phyloP scores from a whole-genome alignment of 2,329 filamentous ascomycete species.

The Proliferodiscus dingleyae region DNA sequence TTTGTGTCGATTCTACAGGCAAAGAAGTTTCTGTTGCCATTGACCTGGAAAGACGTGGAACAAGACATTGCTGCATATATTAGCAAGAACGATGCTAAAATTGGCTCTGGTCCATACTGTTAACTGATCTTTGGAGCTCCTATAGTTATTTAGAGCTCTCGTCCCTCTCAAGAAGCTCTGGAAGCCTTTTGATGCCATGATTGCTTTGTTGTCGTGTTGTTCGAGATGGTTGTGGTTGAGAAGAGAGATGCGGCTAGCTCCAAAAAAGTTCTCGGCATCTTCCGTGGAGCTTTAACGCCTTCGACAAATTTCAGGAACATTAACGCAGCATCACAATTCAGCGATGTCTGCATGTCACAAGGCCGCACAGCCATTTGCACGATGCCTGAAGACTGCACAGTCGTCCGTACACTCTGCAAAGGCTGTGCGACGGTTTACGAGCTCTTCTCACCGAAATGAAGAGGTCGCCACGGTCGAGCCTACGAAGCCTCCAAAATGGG shows the following conservation, averaged over 20 bases:
- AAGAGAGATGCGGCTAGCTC: too few relatives aligned
- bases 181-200: constrained; percentile 31
- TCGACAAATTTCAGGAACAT: constrained; percentile 24
- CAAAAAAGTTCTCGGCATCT: constrained; percentile 25
- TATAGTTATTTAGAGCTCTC: constrained; percentile 21
- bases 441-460: constrained; percentile 34
- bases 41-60: constrained; percentile 36
- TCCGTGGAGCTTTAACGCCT: constrained; percentile 9
- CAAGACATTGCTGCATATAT: constrained; percentile 40
- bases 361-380: constrained; percentile 51
- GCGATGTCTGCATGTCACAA: constrained; percentile 57
- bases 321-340: constrained; percentile 17
- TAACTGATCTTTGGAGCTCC: constrained; percentile 33
- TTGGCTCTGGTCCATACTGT: constrained; percentile 30
- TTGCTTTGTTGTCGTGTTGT: constrained; percentile 11
- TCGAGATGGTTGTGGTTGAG: constrained; percentile 13
- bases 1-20: constrained; percentile 18
- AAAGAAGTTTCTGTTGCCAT: constrained; percentile 44
- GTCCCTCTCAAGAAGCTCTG: constrained; percentile 28
- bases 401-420: constrained; percentile 22
- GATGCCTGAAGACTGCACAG: constrained; percentile 44
- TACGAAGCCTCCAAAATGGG: constrained; percentile 37
- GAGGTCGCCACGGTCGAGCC: constrained; percentile 34
- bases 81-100: constrained; percentile 2
- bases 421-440: constrained; percentile 27